Evolutionary conservation across 345 rosid genomes (phyloP).

Genomic region (Corchorus olitorius): DNA sequence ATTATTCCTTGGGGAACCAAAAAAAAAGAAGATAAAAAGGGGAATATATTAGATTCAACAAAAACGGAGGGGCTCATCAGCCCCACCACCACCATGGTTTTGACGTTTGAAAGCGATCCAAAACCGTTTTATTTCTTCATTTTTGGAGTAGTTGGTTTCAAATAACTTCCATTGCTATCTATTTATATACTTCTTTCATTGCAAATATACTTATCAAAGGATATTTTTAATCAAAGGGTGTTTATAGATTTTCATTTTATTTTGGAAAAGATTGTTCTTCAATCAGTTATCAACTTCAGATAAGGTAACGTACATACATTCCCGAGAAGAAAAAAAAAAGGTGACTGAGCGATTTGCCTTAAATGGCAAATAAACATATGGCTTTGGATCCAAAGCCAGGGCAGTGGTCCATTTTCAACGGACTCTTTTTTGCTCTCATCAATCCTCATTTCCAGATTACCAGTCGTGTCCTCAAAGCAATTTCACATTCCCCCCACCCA

Average conservation of each 20-base stretch:
- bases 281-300: too few species aligned
- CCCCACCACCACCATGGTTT: background rate
- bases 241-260: background rate
- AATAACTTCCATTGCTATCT: background rate
- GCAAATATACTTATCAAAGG: background rate
- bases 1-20: background rate
- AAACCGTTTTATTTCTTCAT: background rate
- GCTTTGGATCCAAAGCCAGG: background rate
- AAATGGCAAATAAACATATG: background rate
- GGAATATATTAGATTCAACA: constrained; percentile 17
- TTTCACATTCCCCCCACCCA: background rate
- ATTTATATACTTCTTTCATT: too few species aligned
- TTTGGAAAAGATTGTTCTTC: background rate
- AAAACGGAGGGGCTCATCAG: background rate
- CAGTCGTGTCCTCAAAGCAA: background rate
- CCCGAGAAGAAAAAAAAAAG: background rate
- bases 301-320: background rate
- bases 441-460: background rate
- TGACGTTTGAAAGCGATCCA: constrained; percentile 13
- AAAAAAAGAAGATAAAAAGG: background rate
- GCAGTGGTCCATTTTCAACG: background rate
- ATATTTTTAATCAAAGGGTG: background rate
- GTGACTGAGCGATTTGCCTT: background rate
- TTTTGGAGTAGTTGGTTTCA: background rate
- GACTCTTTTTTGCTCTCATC: background rate